Evolutionary conservation across 352 stramenopile species (phyloP), one percentile per base, ranked within the genome.

Genomic region (Peronospora farinosa): DNA sequence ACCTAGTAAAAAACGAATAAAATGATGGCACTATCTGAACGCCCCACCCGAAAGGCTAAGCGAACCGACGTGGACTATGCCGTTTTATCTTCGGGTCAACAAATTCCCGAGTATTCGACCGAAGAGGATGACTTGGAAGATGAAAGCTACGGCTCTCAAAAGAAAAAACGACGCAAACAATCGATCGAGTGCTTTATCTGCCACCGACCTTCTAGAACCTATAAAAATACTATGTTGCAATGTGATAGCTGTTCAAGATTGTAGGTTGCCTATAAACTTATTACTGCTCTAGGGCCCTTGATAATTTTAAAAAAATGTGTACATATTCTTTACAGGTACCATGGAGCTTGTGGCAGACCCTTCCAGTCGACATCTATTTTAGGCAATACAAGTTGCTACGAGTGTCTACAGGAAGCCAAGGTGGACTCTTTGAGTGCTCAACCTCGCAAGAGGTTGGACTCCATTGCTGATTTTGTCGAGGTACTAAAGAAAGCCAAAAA

Each of bases 101-200:
- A 86, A 52, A 86, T 90, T 55, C 79, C 79, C 40, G 76, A 88
- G 71, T 88, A 84, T 65, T 90, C 79, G 21, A 82, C 65, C 42
- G 74, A 85, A 35, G 61, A 79, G 10, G 75, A 86, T 15, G 61
- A 65, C 36, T 85, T 72, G 47, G 67, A 72, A 16, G 78, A 84
- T 49, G 75, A 85, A 57, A 70, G 42, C 50, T 79, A 70, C 42
- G 49, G 57, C 57, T 54, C 54, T 27, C 33, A 63, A 40, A 73
- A 76, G 68, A 71, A 63, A 41, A 69, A 72, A 36, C 40, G 52
- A 10, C 57, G 64, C 30, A 62, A 67, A 45, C 45, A 63, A 57
- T 46, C n/a, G 9, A 30, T 61, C 52, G 38, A 57, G 36, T 89
- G 78, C 54, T 87, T 87, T 54, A 75, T 89, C 44, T 89, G 78